Evolutionary conservation across 805 yeast species (phyloP).

Genomic region (Myxozyma sirexii): DNA sequence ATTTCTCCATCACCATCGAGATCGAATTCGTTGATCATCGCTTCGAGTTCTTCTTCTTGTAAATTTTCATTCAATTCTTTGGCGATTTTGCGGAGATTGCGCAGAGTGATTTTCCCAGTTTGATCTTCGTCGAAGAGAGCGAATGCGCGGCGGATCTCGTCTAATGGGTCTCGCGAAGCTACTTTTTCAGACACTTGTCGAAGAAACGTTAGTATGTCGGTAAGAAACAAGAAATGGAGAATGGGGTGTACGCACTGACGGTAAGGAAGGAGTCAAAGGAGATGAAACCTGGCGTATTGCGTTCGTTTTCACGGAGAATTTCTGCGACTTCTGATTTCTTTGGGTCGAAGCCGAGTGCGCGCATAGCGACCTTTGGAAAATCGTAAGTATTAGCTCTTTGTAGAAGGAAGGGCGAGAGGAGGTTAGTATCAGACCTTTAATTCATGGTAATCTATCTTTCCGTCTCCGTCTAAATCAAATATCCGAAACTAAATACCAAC

Average conservation of each 20-base stretch:
- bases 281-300: conserved; percentile 70
- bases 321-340: conserved; percentile 77
- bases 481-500: conserved; percentile 62
- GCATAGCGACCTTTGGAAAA: conserved; percentile 66
- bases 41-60: conserved; percentile 88
- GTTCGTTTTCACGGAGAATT: conserved; percentile 77
- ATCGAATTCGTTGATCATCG: conserved; percentile 93
- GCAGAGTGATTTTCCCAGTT: conserved; percentile 78
- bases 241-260: conserved; percentile 53
- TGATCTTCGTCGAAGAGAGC: conserved; percentile 82
- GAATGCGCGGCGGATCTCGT: conserved; percentile 89
- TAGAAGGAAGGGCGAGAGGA: background rate
- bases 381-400: background rate
- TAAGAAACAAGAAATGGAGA: background rate
- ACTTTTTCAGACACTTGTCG: conserved; percentile 71
- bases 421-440: conserved; percentile 50
- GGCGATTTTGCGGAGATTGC: conserved; percentile 85
- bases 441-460: conserved; percentile 88
- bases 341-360: conserved; percentile 91
- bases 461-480: conserved; percentile 92
- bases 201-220: background rate
- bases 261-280: conserved; percentile 80
- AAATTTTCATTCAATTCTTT: conserved; percentile 90
- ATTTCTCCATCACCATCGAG: conserved; percentile 95
- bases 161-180: conserved; percentile 87